Base-by-base conservation (phyloP, 768 basidiomycete species). In the Boletus barrowsii region DNA sequence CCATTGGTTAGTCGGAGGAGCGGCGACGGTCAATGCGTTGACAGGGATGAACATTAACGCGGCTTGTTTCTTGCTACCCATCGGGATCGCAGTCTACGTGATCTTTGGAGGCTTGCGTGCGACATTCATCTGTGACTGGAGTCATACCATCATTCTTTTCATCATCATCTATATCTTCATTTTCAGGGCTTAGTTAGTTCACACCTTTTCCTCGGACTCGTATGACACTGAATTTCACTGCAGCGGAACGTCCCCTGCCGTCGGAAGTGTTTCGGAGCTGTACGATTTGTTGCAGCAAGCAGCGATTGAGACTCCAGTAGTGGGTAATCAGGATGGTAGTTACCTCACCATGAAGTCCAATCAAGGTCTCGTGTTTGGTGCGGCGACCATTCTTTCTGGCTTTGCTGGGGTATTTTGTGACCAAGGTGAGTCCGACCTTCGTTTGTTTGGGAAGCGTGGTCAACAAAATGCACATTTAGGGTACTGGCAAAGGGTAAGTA, bases 291-390 rank as follows among this genome's bases (percentile, higher is more conserved):
- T 84, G 0, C 68, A 74, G 3, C 65, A 73, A 30, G 83, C 83
- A 4, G 75, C 73, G 2, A 51, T 66, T 3, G 72, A 75, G n/a
- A 65, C 67, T 1, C 82, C 82, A 0, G 80, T 83, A 0, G 55
- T 54, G 0, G 81, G 82, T 9, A 83, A 82, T 56, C 57, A 72
- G 42, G 69, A 73, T 13, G 80, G 83, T 7, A 79, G 78, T 47
- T 83, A 83, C 58, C 54, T 82, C 33, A 83, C 83, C 0, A 79
- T 84, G 77, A 80, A 80, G 58, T 80, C 79, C 15, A 73, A 76
- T 41, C 72, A 75, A 54, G 76, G 72, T 7, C 62, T 79, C 20
- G 72, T 77, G 13, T 76, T 77, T 42, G 76, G 75, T 49, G 71
- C 72, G n/a, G 68, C 72, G 8, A 68, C 66, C 2, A 67, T 77